phyloP scores from a whole-genome alignment of 768 basidiomycete genomes.

The Clitopilus hobsonii region DNA sequence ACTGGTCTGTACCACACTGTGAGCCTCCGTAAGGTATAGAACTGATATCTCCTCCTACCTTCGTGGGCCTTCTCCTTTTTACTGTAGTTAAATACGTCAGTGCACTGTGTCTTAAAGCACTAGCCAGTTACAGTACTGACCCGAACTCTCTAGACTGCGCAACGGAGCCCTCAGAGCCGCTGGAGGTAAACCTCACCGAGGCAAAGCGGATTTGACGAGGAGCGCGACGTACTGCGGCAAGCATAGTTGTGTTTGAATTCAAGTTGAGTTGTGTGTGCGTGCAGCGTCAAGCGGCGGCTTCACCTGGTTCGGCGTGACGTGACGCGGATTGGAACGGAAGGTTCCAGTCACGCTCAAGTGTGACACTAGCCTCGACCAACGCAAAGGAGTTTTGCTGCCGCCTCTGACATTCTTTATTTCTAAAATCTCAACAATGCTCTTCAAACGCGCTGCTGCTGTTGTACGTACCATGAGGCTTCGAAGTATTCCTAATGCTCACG shows the following conservation, averaged over 20 bases:
- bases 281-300: constrained; percentile 16
- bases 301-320: constrained; percentile 2
- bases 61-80: constrained; percentile 75
- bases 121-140: constrained; percentile 29
- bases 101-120: constrained; percentile 13
- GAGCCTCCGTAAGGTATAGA: constrained; percentile 5
- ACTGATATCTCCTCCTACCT: constrained; percentile 9
- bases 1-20: constrained; percentile 47
- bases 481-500: not conserved
- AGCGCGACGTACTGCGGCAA: constrained; percentile 39
- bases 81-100: constrained; percentile 28
- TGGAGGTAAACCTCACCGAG: constrained; percentile 34
- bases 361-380: not conserved
- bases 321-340: constrained; percentile 1
- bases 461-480: not conserved
- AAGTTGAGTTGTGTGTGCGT: constrained; percentile 9
- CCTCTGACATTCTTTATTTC: constrained; percentile 1
- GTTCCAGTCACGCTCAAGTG: not conserved
- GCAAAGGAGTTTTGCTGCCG: constrained; percentile 1
- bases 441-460: constrained; percentile 1
- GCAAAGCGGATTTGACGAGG: constrained; percentile 27
- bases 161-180: constrained; percentile 48
- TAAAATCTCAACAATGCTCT: constrained; percentile 1
- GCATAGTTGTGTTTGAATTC: constrained; percentile 28
- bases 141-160: constrained; percentile 61